These are phyloP conservation scores for Tuber umbilicatum DNA, from an alignment of 495 filamentous ascomycete species.

Conservation along the genomic window DNA sequence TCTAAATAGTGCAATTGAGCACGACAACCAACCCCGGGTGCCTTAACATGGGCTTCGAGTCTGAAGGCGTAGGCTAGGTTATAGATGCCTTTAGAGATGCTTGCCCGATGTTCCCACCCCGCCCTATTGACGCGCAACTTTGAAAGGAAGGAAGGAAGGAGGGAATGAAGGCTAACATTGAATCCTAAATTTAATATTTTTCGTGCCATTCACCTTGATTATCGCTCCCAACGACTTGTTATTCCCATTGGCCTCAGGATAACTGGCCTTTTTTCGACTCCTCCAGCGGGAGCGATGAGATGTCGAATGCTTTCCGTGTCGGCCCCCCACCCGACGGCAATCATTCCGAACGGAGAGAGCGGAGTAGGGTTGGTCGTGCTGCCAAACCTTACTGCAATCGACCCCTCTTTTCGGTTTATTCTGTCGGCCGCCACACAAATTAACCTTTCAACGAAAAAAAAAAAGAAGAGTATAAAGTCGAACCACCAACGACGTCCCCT, in stretches of 20 bases:
- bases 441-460: neutral
- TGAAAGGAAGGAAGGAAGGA: too few species aligned
- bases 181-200: slow-evolving; percentile 61
- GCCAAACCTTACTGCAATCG: too few species aligned
- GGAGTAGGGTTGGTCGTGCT: neutral
- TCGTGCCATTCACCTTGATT: slow-evolving; percentile 57
- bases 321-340: too few species aligned
- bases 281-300: slow-evolving; percentile 62
- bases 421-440: too few species aligned
- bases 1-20: slow-evolving; percentile 66
- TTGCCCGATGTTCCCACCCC: slow-evolving; percentile 49
- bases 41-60: slow-evolving; percentile 58
- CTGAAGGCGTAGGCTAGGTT: slow-evolving; percentile 63
- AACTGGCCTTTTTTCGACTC: slow-evolving; percentile 54
- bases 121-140: neutral
- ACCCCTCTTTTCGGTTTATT: too few species aligned
- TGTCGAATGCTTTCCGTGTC: slow-evolving; percentile 63
- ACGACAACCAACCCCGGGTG: slow-evolving; percentile 58
- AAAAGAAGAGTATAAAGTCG: too few species aligned
- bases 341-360: too few species aligned
- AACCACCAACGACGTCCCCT: too few species aligned
- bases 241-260: slow-evolving; percentile 53
- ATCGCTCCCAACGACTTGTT: slow-evolving; percentile 57
- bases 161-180: slow-evolving; percentile 41
- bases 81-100: slow-evolving; percentile 58